Base-by-base conservation (phyloP, 306 rosid species). In the Sesbania bispinosa region DNA sequence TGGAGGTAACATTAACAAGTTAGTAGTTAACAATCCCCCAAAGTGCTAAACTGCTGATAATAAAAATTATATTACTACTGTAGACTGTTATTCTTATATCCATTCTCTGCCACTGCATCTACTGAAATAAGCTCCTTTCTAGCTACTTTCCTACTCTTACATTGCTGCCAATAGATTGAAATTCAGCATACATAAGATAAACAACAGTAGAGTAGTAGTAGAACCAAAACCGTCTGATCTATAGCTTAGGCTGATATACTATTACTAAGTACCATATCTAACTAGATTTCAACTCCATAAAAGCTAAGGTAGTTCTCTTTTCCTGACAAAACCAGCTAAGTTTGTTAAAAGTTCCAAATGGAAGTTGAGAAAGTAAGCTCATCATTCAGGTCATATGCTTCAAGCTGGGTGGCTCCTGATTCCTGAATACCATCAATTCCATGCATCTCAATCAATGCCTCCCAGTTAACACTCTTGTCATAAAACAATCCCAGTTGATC, bases 401-500 rank as follows among this genome's bases (percentile, higher is more conserved):
- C 89, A 52, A 86, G 73, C 67, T 78, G 80, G 8, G 62, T 73
- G 42, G 67, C 62, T 72, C 82, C 88, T 64, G 79, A 57, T 80
- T 83, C 96, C 60, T 77, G 87, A 76, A 64, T 41, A 67, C 78
- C 84, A 59, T 75, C 76, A 32, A 84, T 52, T 52, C 81, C 84
- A 61, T 87, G 88, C 90, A 94, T 83, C 74, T 89, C 96, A 15
- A 79, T 88, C 63, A 95, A 60, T 11, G 81, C 78, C 51, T 95
- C 99, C 97, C 99, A 92, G 73, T 92, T 81, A 71, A 89, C 52
- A 64, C 73, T 85, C 8, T 62, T 71, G 79, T 89, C 96, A 42
- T 90, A 80, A 21, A 85, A 75, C 53, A 53, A 76, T 23, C 86
- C 89, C 18, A 89, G 66, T 36, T 88, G 89, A 43, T 78, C 81